phyloP scores from a whole-genome alignment of 441 rosid species.

The Sinapis alba region DNA sequence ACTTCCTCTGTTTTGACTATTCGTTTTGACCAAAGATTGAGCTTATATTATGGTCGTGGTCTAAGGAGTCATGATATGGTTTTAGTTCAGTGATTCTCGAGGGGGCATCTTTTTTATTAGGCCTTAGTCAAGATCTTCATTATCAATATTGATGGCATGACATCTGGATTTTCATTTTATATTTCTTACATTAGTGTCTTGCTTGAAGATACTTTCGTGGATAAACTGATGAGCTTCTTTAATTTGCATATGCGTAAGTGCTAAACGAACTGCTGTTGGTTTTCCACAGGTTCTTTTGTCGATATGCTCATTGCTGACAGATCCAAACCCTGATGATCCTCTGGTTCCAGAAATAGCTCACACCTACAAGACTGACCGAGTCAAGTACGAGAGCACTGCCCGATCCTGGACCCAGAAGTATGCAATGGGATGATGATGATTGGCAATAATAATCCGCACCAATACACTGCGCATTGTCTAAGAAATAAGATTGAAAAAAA shows the following conservation, averaged over 20 bases:
- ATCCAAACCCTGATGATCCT: conserved; percentile 93
- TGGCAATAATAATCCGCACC: conserved; percentile 11
- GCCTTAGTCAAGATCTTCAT: background rate
- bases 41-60: background rate
- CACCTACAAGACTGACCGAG: conserved; percentile 78
- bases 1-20: background rate
- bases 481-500: conserved; percentile 20
- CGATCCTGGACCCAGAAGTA: conserved; percentile 90
- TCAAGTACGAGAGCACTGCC: conserved; percentile 80
- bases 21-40: background rate
- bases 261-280: conserved; percentile 7
- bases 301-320: conserved; percentile 79
- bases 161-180: background rate
- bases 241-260: background rate
- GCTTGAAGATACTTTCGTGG: background rate
- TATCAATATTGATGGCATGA: background rate
- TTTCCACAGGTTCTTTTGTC: conserved; percentile 74
- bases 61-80: too few relatives aligned
- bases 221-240: background rate
- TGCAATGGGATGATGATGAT: conserved; percentile 60
- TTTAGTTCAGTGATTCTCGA: too few relatives aligned
- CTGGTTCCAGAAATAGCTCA: conserved; percentile 89
- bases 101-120: background rate
- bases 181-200: background rate
- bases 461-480: conserved; percentile 20